Evolutionary conservation across 768 basidiomycete genomes (phyloP), one percentile per base, ranked within the genome.

Genomic region (Tephrocybe sp.): DNA sequence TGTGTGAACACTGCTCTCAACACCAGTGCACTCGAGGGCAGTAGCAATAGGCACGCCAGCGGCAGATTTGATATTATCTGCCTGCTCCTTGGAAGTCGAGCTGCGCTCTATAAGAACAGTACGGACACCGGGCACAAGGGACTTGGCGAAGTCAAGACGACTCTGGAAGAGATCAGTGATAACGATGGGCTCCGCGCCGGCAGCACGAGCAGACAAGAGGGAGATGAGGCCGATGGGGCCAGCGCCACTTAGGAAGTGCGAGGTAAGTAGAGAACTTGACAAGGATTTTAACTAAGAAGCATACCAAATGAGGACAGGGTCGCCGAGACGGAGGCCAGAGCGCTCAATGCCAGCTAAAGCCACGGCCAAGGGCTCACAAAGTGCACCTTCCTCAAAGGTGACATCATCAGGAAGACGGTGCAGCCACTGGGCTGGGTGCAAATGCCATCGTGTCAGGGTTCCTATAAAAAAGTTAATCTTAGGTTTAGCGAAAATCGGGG

Each of bases 301-400:
- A 15, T 66, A 84, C 84, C 84, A 85, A 54, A 86, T 74, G 18
- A 86, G 71, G 41, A 78, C 65, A 8, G 83, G 75, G 59, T 87
- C 84, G 5, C 85, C 85, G 24, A 87, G 81, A 34, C 83, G 77
- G 39, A 87, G 76, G 17, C 76, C 77, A 37, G 84, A 73, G 30
- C 85, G 80, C 47, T 86, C 84, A 25, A 87, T 79, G 21, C 84
- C 85, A 1, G 85, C 85, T 6, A 87, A 67, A 6, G 84, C 85
- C 18, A 87, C 85, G 3, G 84, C 78, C 24, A 87, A 65, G 11
- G 85, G 85, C 54, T 86, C 85, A 57, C 85, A 85, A 25, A 86
- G 71, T 0, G 85, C 73, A 11, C 85, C 85, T 62, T 86, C 85
- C 54, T 86, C 85, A 48, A 81, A 86, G 9, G 82, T 79, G 3